Evolutionary conservation across 768 basidiomycete species (phyloP).

Genomic region (Phylloporus sp.): DNA sequence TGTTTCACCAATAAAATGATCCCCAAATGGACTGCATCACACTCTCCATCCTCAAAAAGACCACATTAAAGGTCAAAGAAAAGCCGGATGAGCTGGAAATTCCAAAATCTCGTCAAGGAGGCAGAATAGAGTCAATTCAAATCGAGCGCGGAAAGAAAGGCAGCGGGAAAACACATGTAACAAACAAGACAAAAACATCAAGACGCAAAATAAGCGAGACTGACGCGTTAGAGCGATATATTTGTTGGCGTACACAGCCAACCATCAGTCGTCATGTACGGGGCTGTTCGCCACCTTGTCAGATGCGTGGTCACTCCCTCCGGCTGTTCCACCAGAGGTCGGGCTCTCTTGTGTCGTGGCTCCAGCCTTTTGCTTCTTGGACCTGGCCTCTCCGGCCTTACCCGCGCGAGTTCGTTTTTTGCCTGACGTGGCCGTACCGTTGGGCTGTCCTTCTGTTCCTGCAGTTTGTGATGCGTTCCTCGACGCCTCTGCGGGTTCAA

Average conservation of each 20-base stretch:
- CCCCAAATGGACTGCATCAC: slow-evolving; percentile 15
- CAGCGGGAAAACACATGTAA: slow-evolving; percentile 6
- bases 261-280: slow-evolving; percentile 22
- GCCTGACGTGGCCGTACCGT: slow-evolving; percentile 16
- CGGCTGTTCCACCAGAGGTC: slow-evolving; percentile 22
- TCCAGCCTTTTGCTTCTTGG: slow-evolving; percentile 31
- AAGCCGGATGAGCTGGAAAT: slow-evolving; percentile 16
- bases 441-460: slow-evolving; percentile 14
- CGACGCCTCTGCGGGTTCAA: slow-evolving; percentile 25
- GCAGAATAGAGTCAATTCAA: slow-evolving; percentile 26
- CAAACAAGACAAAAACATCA: slow-evolving; percentile 11
- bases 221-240: neutral
- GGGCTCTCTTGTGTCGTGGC: slow-evolving; percentile 12
- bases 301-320: slow-evolving; percentile 26
- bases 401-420: slow-evolving; percentile 30
- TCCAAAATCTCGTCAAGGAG: slow-evolving; percentile 18
- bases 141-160: slow-evolving; percentile 9
- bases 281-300: slow-evolving; percentile 23
- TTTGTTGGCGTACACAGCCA: neutral
- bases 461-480: slow-evolving; percentile 12
- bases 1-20: slow-evolving; percentile 34
- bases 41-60: slow-evolving; percentile 13
- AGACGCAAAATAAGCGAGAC: slow-evolving; percentile 2
- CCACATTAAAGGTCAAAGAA: slow-evolving; percentile 33
- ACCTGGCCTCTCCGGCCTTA: slow-evolving; percentile 28